Base-by-base conservation (phyloP, 2,329 filamentous ascomycete genomes). In the Lasiodiplodia theobromae region DNA sequence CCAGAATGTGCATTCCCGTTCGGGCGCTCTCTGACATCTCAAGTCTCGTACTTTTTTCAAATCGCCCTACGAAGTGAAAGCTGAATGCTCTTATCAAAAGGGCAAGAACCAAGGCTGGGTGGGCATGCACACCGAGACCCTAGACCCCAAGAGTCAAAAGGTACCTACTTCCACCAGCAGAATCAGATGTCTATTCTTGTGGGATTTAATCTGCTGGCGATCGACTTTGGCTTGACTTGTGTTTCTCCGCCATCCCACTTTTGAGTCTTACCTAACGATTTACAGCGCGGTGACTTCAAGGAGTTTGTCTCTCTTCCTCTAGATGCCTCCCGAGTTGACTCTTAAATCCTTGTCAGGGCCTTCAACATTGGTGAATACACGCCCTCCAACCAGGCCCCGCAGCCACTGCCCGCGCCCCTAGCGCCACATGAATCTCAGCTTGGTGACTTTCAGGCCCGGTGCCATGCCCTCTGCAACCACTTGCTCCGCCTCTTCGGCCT, bases 351-450 rank as follows among this genome's bases (percentile, higher is more conserved):
- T 25, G 14, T 69, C 72, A 96, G 94, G 83, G 93, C 91, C 47
- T 95, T 98, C 85, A 99, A 98, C 82, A 91, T 98, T 76, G 93
- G 91, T 71, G 88, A 93, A 73, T 97, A 96, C 77, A 77, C 83
- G 68, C 34, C 16, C 28, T 73, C 88, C 71, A 86, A 88, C 72
- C 89, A 89, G 79, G 86, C 91, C 16, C 89, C 91, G 70, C 95
- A 98, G 78, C 90, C 91, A 10, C 84, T 98, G 1, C 94, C 95
- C 0, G 75, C 83, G 1, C 84, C 87, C 8, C 84, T 98, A 2
- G 76, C 81, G 18, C 72, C 84, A 1, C 84, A 92, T 70, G 86
- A 92, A 74, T 73, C 82, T 7, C 84, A 89, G 21, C 84, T 97
- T 70, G 82, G 83, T 66, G 79, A 83, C 49, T 97, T 98, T 80